These are phyloP conservation scores for Fraxinus sp. DNA, from an alignment of 305 asterid species.

Conservation along the genomic window DNA sequence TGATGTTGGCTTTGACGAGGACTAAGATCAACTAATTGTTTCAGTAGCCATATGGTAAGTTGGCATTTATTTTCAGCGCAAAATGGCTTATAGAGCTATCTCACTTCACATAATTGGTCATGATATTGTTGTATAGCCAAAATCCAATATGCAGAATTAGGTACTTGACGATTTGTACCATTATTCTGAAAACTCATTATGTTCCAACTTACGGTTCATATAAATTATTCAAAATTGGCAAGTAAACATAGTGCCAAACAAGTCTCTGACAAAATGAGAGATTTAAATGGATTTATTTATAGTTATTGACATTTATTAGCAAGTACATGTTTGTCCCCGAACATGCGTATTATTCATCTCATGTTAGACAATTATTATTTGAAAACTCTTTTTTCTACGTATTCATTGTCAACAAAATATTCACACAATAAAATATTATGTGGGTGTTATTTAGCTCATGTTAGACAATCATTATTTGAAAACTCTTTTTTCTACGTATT, in stretches of 20 bases:
- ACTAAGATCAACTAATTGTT: constrained; percentile 26
- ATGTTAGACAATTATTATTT: background rate
- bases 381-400: background rate
- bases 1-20: constrained; percentile 60
- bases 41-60: constrained; percentile 13
- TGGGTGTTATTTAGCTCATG: too few species aligned
- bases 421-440: too few species aligned
- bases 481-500: too few species aligned
- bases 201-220: background rate
- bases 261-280: background rate
- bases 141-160: background rate
- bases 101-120: background rate
- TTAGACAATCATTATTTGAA: too few species aligned
- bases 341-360: background rate
- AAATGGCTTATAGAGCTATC: background rate
- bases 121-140: background rate
- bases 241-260: background rate
- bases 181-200: background rate
- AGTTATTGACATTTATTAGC: background rate
- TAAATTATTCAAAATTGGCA: background rate
- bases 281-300: background rate
- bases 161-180: background rate
- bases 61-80: background rate
- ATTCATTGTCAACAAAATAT: too few species aligned
- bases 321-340: background rate